Evolutionary conservation across 345 rosid genomes (phyloP).

Genomic region (Alliaria petiolata): DNA sequence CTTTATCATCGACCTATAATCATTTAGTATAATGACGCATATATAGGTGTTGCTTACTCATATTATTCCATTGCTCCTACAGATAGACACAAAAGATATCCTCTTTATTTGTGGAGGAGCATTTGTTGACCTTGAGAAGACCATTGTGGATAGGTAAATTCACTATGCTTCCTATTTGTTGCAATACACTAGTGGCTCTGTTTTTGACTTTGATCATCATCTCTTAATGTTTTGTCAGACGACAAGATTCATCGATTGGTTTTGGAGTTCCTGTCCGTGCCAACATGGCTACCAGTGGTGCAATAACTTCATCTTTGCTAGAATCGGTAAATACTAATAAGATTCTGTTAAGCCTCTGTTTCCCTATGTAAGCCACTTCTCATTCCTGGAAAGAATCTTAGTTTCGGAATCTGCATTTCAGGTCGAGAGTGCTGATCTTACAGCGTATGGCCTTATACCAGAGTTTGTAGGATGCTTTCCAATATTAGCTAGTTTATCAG

Average conservation of each 20-base stretch:
- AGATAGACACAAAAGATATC: slow-evolving; percentile 93
- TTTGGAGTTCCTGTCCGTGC: slow-evolving; percentile 98
- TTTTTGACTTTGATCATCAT: slow-evolving; percentile 12
- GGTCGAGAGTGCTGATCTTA: slow-evolving; percentile 92
- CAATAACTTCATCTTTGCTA: slow-evolving; percentile 77
- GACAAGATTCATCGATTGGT: slow-evolving; percentile 93
- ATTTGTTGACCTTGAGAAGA: slow-evolving; percentile 87
- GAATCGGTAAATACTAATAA: too few relatives aligned
- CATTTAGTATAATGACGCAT: background rate
- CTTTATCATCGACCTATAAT: background rate
- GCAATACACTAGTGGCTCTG: background rate
- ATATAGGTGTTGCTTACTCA: background rate
- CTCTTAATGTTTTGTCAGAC: slow-evolving; percentile 41
- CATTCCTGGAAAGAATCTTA: slow-evolving; percentile 19
- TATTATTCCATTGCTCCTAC: slow-evolving; percentile 17
- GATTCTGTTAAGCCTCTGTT: background rate
- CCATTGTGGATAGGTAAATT: slow-evolving; percentile 86
- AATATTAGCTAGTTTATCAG: slow-evolving; percentile 80
- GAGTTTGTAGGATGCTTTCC: slow-evolving; percentile 97
- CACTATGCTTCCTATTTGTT: background rate
- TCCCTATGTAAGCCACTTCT: too few relatives aligned
- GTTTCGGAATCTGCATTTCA: slow-evolving; percentile 35
- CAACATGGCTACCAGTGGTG: slow-evolving; percentile 79
- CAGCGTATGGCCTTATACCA: slow-evolving; percentile 95
- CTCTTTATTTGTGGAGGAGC: slow-evolving; percentile 98